Evolutionary conservation across 2,329 filamentous ascomycete species (phyloP).

Genomic region (Gnomoniopsis sp.): DNA sequence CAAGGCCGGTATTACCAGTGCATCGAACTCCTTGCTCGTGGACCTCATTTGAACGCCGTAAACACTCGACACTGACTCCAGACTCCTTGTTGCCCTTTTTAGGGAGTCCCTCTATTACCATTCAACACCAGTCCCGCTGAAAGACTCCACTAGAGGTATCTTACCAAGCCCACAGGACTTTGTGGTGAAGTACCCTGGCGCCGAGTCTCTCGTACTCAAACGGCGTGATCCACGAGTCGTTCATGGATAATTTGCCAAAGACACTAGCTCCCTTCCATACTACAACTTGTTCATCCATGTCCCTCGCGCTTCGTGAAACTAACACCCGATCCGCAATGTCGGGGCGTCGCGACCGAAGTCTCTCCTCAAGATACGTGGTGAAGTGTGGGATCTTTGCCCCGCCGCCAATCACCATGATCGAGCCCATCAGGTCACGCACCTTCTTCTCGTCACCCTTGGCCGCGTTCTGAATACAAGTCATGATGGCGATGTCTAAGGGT

Average conservation of each 20-base stretch:
- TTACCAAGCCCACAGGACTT: slow-evolving; percentile 64
- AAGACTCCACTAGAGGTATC: not conserved
- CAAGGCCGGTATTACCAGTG: not conserved
- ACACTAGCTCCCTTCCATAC: slow-evolving; percentile 97
- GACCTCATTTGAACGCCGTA: not conserved
- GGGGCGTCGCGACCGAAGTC: slow-evolving; percentile 64
- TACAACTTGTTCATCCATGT: slow-evolving; percentile 96
- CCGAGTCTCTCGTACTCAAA: slow-evolving; percentile 87
- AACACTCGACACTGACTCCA: not conserved
- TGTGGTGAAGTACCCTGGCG: slow-evolving; percentile 77
- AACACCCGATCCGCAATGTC: slow-evolving; percentile 59
- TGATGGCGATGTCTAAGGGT: slow-evolving; percentile 83
- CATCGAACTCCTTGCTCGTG: not conserved
- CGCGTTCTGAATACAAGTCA: slow-evolving; percentile 84
- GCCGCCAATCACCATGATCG: slow-evolving; percentile 87
- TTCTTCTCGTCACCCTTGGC: slow-evolving; percentile 89
- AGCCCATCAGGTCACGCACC: slow-evolving; percentile 81
- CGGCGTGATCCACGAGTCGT: slow-evolving; percentile 90
- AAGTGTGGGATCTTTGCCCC: slow-evolving; percentile 79
- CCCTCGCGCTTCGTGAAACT: slow-evolving; percentile 71
- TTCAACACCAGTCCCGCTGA: not conserved
- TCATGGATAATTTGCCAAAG: slow-evolving; percentile 86
- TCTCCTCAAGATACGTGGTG: slow-evolving; percentile 77
- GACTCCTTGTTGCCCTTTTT: not conserved
- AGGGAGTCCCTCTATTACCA: not conserved